Evolutionary conservation across 2,329 filamentous ascomycete species (phyloP).

Genomic region (Ophiostoma sp.): DNA sequence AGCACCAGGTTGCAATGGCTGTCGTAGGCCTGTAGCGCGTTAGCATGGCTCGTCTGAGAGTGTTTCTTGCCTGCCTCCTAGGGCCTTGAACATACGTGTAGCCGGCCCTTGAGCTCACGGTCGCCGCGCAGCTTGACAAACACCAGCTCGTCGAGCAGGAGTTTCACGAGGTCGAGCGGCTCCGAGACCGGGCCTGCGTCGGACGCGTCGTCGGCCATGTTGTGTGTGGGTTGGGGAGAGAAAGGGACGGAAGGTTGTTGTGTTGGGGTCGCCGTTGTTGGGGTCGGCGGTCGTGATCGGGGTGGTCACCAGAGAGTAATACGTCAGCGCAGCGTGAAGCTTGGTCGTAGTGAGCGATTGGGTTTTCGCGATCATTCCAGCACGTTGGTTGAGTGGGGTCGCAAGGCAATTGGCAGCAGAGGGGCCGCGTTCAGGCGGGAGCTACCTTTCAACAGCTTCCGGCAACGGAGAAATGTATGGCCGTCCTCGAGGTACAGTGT

Average conservation of each 20-base stretch:
- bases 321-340: slow-evolving; percentile 17
- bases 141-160: slow-evolving; percentile 92
- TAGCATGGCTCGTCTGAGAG: slow-evolving; percentile 9
- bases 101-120: slow-evolving; percentile 87
- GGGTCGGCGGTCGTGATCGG: neutral
- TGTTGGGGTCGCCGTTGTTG: neutral
- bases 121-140: slow-evolving; percentile 97
- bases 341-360: neutral
- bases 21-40: slow-evolving; percentile 76
- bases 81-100: slow-evolving; percentile 61
- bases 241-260: no score
- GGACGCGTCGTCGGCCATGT: slow-evolving; percentile 78
- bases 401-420: neutral
- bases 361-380: slow-evolving; percentile 19
- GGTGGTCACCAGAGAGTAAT: neutral
- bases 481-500: neutral
- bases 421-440: neutral
- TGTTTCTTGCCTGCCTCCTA: neutral
- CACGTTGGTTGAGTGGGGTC: slow-evolving; percentile 3
- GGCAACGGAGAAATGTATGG: slow-evolving; percentile 21
- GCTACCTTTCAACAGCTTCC: neutral
- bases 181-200: slow-evolving; percentile 74
- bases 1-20: slow-evolving; percentile 97
- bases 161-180: slow-evolving; percentile 90
- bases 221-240: neutral